These are phyloP conservation scores for Diaporthe sp. DNA, from an alignment of 2,329 filamentous ascomycete species.

Conservation along the genomic window DNA sequence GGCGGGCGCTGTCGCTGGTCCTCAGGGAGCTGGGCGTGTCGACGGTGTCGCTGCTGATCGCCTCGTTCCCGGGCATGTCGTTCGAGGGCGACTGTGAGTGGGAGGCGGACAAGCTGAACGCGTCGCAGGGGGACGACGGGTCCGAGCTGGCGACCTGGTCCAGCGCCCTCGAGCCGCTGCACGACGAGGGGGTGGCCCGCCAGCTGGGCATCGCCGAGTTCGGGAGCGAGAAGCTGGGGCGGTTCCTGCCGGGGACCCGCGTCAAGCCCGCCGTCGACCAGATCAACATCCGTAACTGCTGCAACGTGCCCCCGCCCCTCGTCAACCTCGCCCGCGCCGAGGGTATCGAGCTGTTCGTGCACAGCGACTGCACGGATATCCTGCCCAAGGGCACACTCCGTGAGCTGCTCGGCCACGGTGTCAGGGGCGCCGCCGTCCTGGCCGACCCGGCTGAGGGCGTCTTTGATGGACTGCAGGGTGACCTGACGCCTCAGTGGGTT, in stretches of 20 bases:
- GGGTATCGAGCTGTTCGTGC: constrained; percentile 88
- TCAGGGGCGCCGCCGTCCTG: constrained; percentile 80
- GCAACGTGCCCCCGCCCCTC: constrained; percentile 90
- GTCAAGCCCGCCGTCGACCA: constrained; percentile 88
- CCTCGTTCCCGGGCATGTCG: constrained; percentile 91
- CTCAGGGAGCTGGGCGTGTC: constrained; percentile 80
- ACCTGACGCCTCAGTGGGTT: constrained; percentile 92
- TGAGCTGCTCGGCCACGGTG: constrained; percentile 80
- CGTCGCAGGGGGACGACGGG: constrained; percentile 71
- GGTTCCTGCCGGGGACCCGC: constrained; percentile 77
- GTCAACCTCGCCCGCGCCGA: constrained; percentile 85
- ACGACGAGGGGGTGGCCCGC: constrained; percentile 73
- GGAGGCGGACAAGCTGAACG: constrained; percentile 72
- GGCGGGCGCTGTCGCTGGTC: constrained; percentile 83
- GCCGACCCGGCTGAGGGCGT: constrained; percentile 60
- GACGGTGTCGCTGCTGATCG: constrained; percentile 87
- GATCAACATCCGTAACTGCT: constrained; percentile 96
- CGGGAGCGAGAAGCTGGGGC: constrained; percentile 82
- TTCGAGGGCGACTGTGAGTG: constrained; percentile 95
- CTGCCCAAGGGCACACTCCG: constrained; percentile 86
- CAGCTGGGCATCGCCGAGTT: constrained; percentile 92
- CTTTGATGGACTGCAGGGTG: constrained; percentile 73
- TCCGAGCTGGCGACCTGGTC: constrained; percentile 77
- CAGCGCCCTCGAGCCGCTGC: constrained; percentile 75
- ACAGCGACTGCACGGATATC: constrained; percentile 94